A percentile compares a stretch with the other conserved stretches of the same genome.
phyloP scores from a whole-genome alignment of 371 early-diverging fungal species.

The Batrachochytrium dendrobatidis region DNA sequence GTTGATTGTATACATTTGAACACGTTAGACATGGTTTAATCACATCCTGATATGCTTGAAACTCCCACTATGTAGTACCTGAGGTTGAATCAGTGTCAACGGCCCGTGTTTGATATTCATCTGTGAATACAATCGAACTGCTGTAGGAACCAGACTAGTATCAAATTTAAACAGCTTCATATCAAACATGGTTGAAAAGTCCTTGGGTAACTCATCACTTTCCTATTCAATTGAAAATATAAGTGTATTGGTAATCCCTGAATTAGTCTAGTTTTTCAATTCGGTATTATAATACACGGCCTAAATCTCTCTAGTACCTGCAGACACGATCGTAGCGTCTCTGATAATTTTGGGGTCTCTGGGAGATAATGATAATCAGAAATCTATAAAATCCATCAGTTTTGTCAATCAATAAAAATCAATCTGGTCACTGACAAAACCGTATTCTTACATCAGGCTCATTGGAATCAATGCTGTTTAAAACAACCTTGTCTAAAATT shows the following conservation, averaged over 20 bases:
- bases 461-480: slow-evolving; percentile 47
- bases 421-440: slow-evolving; percentile 1
- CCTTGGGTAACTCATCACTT: slow-evolving; percentile 49
- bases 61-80: slow-evolving; percentile 15
- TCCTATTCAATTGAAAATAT: slow-evolving; percentile 21
- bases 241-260: no score
- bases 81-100: slow-evolving; percentile 48
- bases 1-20: neutral
- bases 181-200: slow-evolving; percentile 47
- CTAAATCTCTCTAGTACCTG: slow-evolving; percentile 24
- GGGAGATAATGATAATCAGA: slow-evolving; percentile 52
- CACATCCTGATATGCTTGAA: neutral
- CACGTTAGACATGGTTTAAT: neutral
- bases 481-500: slow-evolving; percentile 28
- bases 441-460: slow-evolving; percentile 43
- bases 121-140: slow-evolving; percentile 30
- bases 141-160: slow-evolving; percentile 36
- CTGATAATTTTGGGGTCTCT: slow-evolving; percentile 35
- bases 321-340: slow-evolving; percentile 38
- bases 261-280: no score
- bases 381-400: slow-evolving; percentile 19
- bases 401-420: neutral
- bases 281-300: neutral
- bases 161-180: slow-evolving; percentile 40
- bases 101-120: slow-evolving; percentile 42